Base-by-base conservation (phyloP, 1,284 basidiomycete species). In the Anthracocystis setariae region DNA sequence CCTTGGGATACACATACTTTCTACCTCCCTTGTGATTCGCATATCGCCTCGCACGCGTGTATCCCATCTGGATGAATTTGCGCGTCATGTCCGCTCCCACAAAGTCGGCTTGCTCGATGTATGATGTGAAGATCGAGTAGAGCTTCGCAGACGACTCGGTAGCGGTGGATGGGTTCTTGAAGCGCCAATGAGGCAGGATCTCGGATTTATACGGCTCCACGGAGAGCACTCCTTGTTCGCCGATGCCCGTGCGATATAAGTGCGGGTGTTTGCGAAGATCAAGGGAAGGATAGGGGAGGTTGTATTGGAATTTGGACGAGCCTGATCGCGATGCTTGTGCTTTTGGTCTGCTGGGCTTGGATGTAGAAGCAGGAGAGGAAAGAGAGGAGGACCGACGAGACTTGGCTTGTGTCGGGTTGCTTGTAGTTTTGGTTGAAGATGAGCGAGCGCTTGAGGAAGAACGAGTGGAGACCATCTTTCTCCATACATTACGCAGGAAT, bases 131-230 rank as follows among this genome's bases (percentile, higher is more conserved):
- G 39, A 57, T 50, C 3, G 27, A 45, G 24, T 42, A 9, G 23
- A 74, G 56, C 15, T 63, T 57, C n/a, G 51, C 2, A 5, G 54
- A 46, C 7, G 67, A 71, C 3, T 37, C 23, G 20, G 46, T 46
- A 4, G 72, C 72, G 1, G 43, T 35, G 24, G 46, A 8, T 1
- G 66, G 66, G 32, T 55, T 43, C 17, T 64, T 63, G 56, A 74
- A 74, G 9, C 51, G 46, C 72, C 72, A 74, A 15, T 55, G 54
- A 0, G 72, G 72, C 3, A 69, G 32, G 5, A 71, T 35, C 45
- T 74, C 68, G 40, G 67, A 54, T 37, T 74, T 74, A 58, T 74
- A 74, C 20, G 72, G 72, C 20, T 71, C 52, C 2, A 71, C 67
- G 51, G 56, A 56, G 18, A 74, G 51, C 15, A 74, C 72, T 12